These are phyloP conservation scores for Firmiana major DNA, from an alignment of 345 rosid species.

Conservation along the genomic window DNA sequence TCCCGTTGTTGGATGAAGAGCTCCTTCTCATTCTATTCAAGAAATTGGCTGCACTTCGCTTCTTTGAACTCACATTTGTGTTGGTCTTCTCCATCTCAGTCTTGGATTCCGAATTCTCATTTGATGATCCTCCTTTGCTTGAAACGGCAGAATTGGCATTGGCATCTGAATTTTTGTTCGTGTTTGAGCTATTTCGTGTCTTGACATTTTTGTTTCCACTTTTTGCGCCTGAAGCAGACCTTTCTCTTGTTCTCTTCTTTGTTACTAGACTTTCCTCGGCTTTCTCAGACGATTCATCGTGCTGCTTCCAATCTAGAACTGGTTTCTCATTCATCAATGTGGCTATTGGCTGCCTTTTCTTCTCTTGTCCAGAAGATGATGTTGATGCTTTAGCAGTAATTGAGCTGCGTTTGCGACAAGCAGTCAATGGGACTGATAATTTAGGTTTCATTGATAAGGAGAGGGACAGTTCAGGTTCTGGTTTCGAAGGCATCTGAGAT, in stretches of 20 bases:
- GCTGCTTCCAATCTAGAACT: conserved; percentile 24
- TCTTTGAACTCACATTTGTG: conserved; percentile 27
- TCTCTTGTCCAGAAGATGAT: conserved; percentile 24
- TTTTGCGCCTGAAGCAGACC: conserved; percentile 16
- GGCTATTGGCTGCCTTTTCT: conserved; percentile 21
- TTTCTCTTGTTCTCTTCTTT: conserved; percentile 30
- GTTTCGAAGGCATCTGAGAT: conserved; percentile 15
- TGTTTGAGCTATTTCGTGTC: not conserved
- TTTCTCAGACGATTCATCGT: conserved; percentile 26
- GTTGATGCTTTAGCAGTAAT: conserved; percentile 27
- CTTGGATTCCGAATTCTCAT: conserved; percentile 27
- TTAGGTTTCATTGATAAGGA: conserved; percentile 28
- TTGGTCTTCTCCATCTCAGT: conserved; percentile 28
- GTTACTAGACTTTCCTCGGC: conserved; percentile 22
- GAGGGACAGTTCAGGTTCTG: conserved; percentile 22
- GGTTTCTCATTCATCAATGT: conserved; percentile 29
- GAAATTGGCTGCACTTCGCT: conserved; percentile 45
- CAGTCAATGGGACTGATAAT: conserved; percentile 33
- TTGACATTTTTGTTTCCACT: conserved; percentile 22
- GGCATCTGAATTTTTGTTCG: conserved; percentile 11
- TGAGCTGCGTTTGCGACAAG: conserved; percentile 54
- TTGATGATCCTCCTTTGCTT: conserved; percentile 26
- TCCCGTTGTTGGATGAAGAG: conserved; percentile 24
- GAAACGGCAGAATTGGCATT: conserved; percentile 3
- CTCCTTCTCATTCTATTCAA: conserved; percentile 45